A percentile compares a stretch with the other conserved stretches of the same genome.
phyloP scores from a whole-genome alignment of 2,329 filamentous ascomycete species.

The Alternaria dauci region DNA sequence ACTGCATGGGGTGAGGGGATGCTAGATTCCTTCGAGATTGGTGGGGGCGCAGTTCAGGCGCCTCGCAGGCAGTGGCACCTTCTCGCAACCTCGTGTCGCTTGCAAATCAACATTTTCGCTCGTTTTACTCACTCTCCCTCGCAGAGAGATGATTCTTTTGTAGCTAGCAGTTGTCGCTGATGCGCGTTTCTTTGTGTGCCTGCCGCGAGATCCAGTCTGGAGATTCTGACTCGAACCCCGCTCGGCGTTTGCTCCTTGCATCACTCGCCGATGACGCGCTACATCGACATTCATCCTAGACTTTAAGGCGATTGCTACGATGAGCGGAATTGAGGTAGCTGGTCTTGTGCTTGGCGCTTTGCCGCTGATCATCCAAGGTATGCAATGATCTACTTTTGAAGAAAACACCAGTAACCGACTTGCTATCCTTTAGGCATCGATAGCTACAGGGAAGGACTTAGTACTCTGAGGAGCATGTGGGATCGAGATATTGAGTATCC shows the following conservation, averaged over 20 bases:
- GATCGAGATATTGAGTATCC: constrained; percentile 49
- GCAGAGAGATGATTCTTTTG: neutral
- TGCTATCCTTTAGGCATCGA: constrained; percentile 36
- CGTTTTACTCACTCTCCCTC: neutral
- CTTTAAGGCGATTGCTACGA: constrained; percentile 10
- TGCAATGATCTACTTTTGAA: constrained; percentile 10
- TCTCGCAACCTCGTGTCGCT: constrained; percentile 2
- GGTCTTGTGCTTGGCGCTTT: constrained; percentile 50
- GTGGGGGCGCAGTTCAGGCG: constrained; percentile 21
- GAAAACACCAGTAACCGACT: neutral
- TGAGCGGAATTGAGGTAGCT: constrained; percentile 46
- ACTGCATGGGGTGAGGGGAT: constrained; percentile 10
- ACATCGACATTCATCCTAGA: neutral
- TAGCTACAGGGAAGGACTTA: constrained; percentile 51
- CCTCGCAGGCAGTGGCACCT: constrained; percentile 7
- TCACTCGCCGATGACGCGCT: constrained; percentile 15
- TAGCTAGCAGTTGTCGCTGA: neutral
- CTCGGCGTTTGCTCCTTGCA: constrained; percentile 11
- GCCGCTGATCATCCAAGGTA: constrained; percentile 50
- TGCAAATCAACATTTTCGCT: neutral
- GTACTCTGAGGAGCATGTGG: constrained; percentile 50
- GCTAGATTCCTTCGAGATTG: constrained; percentile 15
- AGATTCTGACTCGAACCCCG: constrained; percentile 17
- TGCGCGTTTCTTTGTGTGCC: neutral
- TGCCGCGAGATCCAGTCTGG: constrained; percentile 4